A percentile compares a stretch with the other conserved stretches of the same genome.
phyloP scores from a whole-genome alignment of 225 moss, liverwort and hornwort genomes.

The Climacium dendroides region DNA sequence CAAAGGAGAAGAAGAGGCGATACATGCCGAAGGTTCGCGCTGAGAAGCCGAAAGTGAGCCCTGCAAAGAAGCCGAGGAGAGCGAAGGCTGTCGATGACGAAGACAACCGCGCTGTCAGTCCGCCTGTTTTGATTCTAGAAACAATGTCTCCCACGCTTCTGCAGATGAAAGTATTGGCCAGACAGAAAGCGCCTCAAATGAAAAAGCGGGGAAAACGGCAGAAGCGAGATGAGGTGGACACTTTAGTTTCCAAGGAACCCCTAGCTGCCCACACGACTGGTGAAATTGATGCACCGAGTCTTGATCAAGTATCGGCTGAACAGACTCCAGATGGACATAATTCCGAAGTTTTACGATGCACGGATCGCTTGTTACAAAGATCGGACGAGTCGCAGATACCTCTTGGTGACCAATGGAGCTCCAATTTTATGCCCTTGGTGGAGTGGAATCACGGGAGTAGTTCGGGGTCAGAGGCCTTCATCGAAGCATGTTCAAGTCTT shows the following conservation, averaged over 20 bases:
- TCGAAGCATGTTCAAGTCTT: background rate
- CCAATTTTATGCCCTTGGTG: background rate
- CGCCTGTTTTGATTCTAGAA: background rate
- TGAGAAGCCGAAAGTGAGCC: slow-evolving; percentile 8
- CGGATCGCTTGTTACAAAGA: background rate
- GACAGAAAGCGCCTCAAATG: background rate
- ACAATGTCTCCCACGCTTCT: slow-evolving; percentile 4
- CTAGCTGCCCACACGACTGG: background rate
- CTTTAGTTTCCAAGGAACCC: background rate
- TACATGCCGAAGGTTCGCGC: slow-evolving; percentile 25
- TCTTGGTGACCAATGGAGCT: background rate
- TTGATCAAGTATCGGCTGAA: background rate
- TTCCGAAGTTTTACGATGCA: background rate
- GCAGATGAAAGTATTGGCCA: slow-evolving; percentile 23
- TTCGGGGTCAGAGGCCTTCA: background rate
- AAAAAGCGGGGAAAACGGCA: background rate
- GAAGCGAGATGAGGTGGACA: background rate
- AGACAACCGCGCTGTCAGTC: background rate
- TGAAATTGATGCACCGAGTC: background rate
- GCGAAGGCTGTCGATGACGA: background rate
- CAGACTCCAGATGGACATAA: background rate
- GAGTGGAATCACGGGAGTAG: background rate
- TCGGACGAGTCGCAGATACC: background rate
- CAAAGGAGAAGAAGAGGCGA: slow-evolving; percentile 19
- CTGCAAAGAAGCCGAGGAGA: slow-evolving; percentile 10